Base-by-base conservation (phyloP, 345 rosid genomes). In the Acer campestre region DNA sequence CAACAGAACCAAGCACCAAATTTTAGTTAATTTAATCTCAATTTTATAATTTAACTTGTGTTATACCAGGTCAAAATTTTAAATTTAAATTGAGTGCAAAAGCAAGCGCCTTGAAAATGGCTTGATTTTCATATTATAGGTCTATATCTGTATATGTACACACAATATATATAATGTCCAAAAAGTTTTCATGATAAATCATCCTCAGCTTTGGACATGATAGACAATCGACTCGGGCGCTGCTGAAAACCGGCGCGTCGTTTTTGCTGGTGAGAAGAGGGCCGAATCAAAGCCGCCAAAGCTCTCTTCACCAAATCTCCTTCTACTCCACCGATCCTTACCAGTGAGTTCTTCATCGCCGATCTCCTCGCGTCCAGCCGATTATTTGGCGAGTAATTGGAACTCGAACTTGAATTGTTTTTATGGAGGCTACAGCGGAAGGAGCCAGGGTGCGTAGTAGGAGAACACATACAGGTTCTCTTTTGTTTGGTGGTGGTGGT, bases 381-480 rank as follows among this genome's bases (percentile, higher is more conserved):
- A 51, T 82, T 85, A 68, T 73, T 84, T 0, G 93, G 84, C 35
- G 90, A 71, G 85, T 78, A 84, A 58, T 74, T 77, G 12, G 66
- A 44, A 10, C 4, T 62, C 17, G 0, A 68, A 48, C 46, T 80
- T 75, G 73, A 69, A 48, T 16, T 55, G 78, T 58, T 75, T 71
- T 90, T 92, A 77, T 92, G 97, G 27, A 87, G 88, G 81, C 92
- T 90, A 78, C 97, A 92, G 7, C 97, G 90, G 86, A 92, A 92
- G 4, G 97, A 92, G 29, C 97, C 97, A 3, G 94, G 97, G 48
- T 92, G 97, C n/a, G 82, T 84, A 31, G 97, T 88, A 1, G 94
- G 94, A 6, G 97, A 88, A 71, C 94, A 90, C 91, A 89, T 85
- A 42, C 97, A 90, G 20, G 90, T 85, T 66, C 84, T 71, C 80